Evolutionary conservation across 805 yeast species (phyloP).

Genomic region (Zygosaccharomyces gambellarensis): DNA sequence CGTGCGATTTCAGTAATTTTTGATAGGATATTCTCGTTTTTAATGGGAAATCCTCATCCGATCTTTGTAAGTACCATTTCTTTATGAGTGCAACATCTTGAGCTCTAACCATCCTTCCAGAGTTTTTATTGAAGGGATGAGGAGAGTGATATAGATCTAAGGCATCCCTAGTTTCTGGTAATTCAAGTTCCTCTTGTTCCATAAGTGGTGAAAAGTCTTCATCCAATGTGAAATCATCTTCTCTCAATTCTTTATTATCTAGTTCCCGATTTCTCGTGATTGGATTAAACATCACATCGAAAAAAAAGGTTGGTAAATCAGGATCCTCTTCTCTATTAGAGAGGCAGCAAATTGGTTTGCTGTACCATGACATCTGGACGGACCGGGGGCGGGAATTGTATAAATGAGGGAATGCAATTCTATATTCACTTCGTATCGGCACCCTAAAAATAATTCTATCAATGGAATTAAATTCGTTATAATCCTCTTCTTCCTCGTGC

Average conservation of each 20-base stretch:
- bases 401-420: constrained; percentile 79
- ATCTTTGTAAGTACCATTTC: constrained; percentile 71
- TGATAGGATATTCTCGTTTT: constrained; percentile 88
- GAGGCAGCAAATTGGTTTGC: constrained; percentile 54
- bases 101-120: constrained; percentile 71
- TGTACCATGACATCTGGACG: constrained; percentile 59
- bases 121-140: constrained; percentile 72
- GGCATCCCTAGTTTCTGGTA: constrained; percentile 51
- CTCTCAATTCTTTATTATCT: constrained; percentile 37
- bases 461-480: constrained; percentile 83
- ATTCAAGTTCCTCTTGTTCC: constrained; percentile 39
- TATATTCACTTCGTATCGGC: constrained; percentile 75
- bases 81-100: constrained; percentile 86
- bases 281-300: constrained; percentile 52
- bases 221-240: constrained; percentile 31
- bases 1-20: constrained; percentile 71
- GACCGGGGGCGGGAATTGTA: constrained; percentile 73
- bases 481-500: constrained; percentile 68
- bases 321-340: constrained; percentile 43
- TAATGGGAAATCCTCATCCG: constrained; percentile 56
- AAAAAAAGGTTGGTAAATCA: constrained; percentile 52
- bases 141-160: constrained; percentile 75
- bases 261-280: constrained; percentile 35
- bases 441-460: constrained; percentile 80
- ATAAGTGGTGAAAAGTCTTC: constrained; percentile 49